Conservation (phyloP, 768 basidiomycete species). For the Mycena rebaudengoi region DNA sequence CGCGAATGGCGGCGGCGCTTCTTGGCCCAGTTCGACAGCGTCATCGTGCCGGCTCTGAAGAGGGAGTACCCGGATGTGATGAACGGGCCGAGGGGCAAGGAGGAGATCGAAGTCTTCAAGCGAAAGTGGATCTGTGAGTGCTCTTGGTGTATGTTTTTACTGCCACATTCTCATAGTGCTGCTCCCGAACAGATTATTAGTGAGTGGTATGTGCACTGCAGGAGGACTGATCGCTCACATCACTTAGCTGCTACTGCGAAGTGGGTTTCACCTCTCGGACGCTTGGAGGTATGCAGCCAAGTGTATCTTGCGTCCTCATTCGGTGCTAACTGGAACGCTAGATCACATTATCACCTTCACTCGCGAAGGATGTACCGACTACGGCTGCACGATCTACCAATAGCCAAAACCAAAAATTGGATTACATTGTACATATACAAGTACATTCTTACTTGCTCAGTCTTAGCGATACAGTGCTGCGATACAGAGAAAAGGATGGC, state of each 20-base stretch:
- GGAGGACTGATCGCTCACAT: neutral
- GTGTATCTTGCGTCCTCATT: neutral
- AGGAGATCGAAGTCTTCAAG: constrained; percentile 78
- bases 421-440: too few species aligned
- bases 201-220: constrained; percentile 32
- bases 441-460: too few species aligned
- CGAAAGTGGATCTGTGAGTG: constrained; percentile 76
- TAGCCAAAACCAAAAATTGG: too few species aligned
- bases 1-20: constrained; percentile 80
- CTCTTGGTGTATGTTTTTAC: neutral
- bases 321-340: constrained; percentile 27
- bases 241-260: constrained; percentile 71
- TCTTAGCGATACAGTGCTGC: too few species aligned
- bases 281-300: constrained; percentile 62
- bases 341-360: constrained; percentile 72
- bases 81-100: constrained; percentile 47
- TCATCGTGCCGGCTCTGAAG: constrained; percentile 66
- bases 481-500: too few species aligned
- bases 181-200: constrained; percentile 53
- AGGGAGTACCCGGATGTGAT: constrained; percentile 68
- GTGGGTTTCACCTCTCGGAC: constrained; percentile 75
- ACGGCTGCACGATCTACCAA: constrained; percentile 57
- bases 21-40: constrained; percentile 60
- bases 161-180: neutral
- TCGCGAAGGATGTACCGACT: constrained; percentile 69